These are phyloP conservation scores for Ogataea neopini DNA, from an alignment of 805 yeast genomes.

Conservation along the genomic window DNA sequence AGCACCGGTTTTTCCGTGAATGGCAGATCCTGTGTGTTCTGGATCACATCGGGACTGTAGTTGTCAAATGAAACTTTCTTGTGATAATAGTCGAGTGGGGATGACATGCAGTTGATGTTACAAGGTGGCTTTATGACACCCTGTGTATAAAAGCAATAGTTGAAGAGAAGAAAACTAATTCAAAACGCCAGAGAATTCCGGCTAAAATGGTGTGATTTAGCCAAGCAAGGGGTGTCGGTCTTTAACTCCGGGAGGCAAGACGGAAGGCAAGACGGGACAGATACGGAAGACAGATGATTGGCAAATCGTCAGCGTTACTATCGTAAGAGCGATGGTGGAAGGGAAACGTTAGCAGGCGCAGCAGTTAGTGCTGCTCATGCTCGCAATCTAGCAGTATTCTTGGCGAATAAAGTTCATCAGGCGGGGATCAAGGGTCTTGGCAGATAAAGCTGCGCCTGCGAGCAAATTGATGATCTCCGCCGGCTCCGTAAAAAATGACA, in stretches of 20 bases:
- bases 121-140: neutral
- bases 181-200: neutral
- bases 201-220: neutral
- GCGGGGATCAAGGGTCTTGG: constrained; percentile 4
- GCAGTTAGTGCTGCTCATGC: too few relatives aligned
- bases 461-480: constrained; percentile 4
- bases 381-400: too few relatives aligned
- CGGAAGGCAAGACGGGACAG: too few relatives aligned
- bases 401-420: neutral
- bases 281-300: too few relatives aligned
- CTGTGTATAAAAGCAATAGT: neutral
- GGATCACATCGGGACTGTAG: constrained; percentile 12
- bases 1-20: neutral
- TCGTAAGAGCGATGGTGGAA: too few relatives aligned
- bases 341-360: neutral
- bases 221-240: too few relatives aligned
- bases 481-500: constrained; percentile 2
- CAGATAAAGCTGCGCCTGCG: constrained; percentile 4
- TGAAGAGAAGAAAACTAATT: neutral
- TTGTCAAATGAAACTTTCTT: constrained; percentile 13
- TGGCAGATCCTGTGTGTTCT: neutral
- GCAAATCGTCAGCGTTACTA: too few relatives aligned
- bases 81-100: constrained; percentile 2
- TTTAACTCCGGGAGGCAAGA: neutral
- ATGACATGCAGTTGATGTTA: neutral